Percentiles rank a stretch among this genome's conserved stretches.
Evolutionary conservation across 75 land plant species (phyloP).

Genomic region (Ceratopteris richardii): DNA sequence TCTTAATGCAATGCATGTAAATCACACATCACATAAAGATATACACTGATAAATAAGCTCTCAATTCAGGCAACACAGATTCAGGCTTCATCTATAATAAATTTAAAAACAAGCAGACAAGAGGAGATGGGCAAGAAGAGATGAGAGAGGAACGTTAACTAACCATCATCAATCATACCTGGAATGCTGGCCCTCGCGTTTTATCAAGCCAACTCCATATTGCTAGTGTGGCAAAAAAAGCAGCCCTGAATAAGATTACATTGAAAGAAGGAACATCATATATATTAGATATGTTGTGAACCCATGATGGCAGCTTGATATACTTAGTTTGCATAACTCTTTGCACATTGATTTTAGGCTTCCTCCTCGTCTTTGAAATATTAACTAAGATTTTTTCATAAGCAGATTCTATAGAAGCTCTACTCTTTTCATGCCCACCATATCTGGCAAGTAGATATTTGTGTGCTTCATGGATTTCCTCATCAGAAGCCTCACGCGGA

Average conservation of each 20-base stretch:
- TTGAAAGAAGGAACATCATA: conserved; percentile 51
- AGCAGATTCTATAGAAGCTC: conserved; percentile 84
- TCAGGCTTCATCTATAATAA: too few species aligned
- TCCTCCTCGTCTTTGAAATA: conserved; percentile 53
- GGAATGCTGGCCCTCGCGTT: conserved; percentile 67
- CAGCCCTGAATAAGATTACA: conserved; percentile 40
- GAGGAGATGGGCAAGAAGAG: too few species aligned
- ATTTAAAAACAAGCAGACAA: too few species aligned
- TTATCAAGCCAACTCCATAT: conserved; percentile 52
- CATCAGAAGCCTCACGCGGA: conserved; percentile 78
- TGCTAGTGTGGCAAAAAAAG: conserved; percentile 50
- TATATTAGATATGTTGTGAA: conserved; percentile 41
- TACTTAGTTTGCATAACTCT: conserved; percentile 40
- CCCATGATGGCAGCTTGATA: conserved; percentile 39
- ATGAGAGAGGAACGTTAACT: too few species aligned
- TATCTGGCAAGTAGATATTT: conserved; percentile 55
- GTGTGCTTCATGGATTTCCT: conserved; percentile 71
- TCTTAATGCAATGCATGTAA: too few species aligned
- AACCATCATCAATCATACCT: too few species aligned
- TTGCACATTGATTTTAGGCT: conserved; percentile 53
- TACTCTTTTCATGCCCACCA: conserved; percentile 69
- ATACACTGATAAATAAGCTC: too few species aligned
- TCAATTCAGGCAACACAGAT: too few species aligned
- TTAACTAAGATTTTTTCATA: conserved; percentile 83
- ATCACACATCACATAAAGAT: too few species aligned